Percentiles rank a stretch among this genome's conserved stretches.
These are phyloP conservation scores for Pachysandra terminalis DNA, from an alignment of 164 flowering plant genomes.

Conservation along the genomic window DNA sequence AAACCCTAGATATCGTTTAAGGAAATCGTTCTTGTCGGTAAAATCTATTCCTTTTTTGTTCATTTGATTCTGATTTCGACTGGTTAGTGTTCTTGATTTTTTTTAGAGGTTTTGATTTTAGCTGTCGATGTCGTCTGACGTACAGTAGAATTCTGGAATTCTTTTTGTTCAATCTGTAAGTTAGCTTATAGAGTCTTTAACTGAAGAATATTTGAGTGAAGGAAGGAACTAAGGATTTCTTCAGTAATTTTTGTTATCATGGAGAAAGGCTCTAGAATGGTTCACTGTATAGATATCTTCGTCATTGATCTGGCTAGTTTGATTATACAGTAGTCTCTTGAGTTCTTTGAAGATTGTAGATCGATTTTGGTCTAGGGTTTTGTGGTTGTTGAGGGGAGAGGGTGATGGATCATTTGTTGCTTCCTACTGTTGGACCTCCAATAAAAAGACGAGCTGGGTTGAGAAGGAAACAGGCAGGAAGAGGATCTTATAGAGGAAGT, in stretches of 20 bases:
- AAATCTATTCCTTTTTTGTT: not conserved
- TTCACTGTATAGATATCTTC: not conserved
- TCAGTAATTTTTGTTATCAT: not conserved
- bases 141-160: slow-evolving; percentile 26
- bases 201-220: not conserved
- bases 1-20: not conserved
- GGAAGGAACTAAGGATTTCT: not conserved
- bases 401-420: slow-evolving; percentile 47
- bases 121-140: slow-evolving; percentile 51
- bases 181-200: not conserved
- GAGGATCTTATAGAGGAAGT: slow-evolving; percentile 91
- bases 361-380: slow-evolving; percentile 11
- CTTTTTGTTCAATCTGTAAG: not conserved
- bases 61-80: not conserved
- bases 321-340: slow-evolving; percentile 5
- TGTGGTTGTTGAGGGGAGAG: slow-evolving; percentile 16
- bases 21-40: no score
- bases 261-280: slow-evolving; percentile 9
- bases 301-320: slow-evolving; percentile 7
- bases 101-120: not conserved
- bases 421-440: slow-evolving; percentile 70
- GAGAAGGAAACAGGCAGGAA: slow-evolving; percentile 86
- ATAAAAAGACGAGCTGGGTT: slow-evolving; percentile 79
- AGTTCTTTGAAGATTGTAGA: slow-evolving; percentile 3
- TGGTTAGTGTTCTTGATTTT: not conserved